Evolutionary conservation across 2,329 filamentous ascomycete species (phyloP).

Genomic region (Colletotrichum falcatum): DNA sequence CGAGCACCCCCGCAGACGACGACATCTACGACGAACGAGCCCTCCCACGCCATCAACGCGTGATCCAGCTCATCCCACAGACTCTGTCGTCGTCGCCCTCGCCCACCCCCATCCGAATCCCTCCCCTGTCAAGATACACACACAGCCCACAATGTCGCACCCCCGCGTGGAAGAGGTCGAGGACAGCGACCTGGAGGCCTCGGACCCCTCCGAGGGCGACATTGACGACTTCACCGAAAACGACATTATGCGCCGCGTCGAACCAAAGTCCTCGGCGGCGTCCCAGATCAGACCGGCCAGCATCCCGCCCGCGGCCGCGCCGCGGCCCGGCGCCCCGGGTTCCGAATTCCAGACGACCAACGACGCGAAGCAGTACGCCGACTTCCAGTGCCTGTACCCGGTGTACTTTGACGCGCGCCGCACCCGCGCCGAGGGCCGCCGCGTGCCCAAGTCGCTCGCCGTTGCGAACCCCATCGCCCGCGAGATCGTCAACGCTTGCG

Average conservation of each 20-base stretch:
- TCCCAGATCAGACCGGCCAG: slow-evolving; percentile 50
- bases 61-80: not conserved
- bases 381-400: slow-evolving; percentile 92
- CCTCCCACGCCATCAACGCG: not conserved
- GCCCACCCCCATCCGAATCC: slow-evolving; percentile 18
- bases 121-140: not conserved
- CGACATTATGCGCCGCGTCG: slow-evolving; percentile 65
- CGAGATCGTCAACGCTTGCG: slow-evolving; percentile 89
- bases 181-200: slow-evolving; percentile 77
- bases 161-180: slow-evolving; percentile 93
- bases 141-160: slow-evolving; percentile 74
- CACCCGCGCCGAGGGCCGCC: slow-evolving; percentile 81
- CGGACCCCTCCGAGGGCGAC: slow-evolving; percentile 90
- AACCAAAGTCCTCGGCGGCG: slow-evolving; percentile 49
- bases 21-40: not conserved
- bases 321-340: slow-evolving; percentile 52
- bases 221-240: slow-evolving; percentile 73
- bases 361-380: slow-evolving; percentile 71
- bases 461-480: slow-evolving; percentile 88
- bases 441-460: slow-evolving; percentile 78
- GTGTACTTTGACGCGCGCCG: slow-evolving; percentile 90
- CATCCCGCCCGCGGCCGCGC: slow-evolving; percentile 51
- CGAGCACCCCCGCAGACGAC: slow-evolving; percentile 4
- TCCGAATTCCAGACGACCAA: slow-evolving; percentile 50
- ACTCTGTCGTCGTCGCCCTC: slow-evolving; percentile 8